Evolutionary conservation across 495 filamentous ascomycete genomes (phyloP), one percentile per base, ranked within the genome.

Genomic region (Chaetomidium leptoderma): DNA sequence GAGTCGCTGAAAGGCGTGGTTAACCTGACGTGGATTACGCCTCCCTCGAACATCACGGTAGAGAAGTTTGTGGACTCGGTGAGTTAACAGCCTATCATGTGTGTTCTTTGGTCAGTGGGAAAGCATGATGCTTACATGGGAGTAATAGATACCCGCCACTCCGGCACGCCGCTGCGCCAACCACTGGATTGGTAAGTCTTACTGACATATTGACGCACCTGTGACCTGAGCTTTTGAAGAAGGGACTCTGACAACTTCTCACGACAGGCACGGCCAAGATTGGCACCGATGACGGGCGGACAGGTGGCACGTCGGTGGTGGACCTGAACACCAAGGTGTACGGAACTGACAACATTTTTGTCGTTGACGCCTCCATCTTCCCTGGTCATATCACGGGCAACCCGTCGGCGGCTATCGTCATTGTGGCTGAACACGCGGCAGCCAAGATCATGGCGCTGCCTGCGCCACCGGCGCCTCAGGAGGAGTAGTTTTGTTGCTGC

Each of bases 311-410:
- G 17, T 61, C 76, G 5, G 85, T 89, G 24, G 84, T 89, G 17
- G 86, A 89, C 60, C 68, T 74, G 19, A 79, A 87, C 74, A 78
- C 82, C 56, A 83, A 85, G 72, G 85, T 88, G 42, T 89, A 88
- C 52, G 86, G 86, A 53, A 86, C 79, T 9, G 80, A 86, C 59
- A 88, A 87, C 70, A 70, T 88, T 57, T 82, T 82, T 65, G 80
- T 85, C 24, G 76, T 85, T 24, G 82, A 85, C 57, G 82, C 77
- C 11, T 82, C 81, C 46, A 81, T 85, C 65, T 83, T 84, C 74
- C 82, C 82, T 0, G 81, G 81, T 44, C 75, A 77, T 63, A 71
- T 80, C 30, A 77, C 79, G 13, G 80, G 74, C 54, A 85, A 85
- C 67, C 82, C 82, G 19, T 76, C 78, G 4, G 78, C 81, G 0